A percentile compares a stretch with the other conserved stretches of the same genome.
Evolutionary conservation across 2,329 filamentous ascomycete genomes (phyloP).

Genomic region (Hyphodiscus sp.): DNA sequence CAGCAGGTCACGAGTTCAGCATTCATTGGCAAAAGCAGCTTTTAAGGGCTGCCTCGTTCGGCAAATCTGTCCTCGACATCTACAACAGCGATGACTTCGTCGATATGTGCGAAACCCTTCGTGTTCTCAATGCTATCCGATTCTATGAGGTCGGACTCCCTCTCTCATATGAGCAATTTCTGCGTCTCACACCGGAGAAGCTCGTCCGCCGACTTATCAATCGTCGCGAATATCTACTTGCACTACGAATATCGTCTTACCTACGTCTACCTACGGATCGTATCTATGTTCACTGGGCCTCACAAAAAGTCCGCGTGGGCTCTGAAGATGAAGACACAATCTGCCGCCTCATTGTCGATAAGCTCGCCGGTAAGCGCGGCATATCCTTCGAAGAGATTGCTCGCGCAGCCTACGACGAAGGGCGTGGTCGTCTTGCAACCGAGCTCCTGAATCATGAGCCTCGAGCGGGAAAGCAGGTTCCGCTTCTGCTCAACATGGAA

Average conservation of each 20-base stretch:
- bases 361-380: constrained; percentile 78
- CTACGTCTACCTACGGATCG: constrained; percentile 78
- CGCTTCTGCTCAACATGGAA: constrained; percentile 87
- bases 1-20: constrained; percentile 86
- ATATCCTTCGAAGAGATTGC: constrained; percentile 97
- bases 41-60: constrained; percentile 93
- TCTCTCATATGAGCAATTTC: constrained; percentile 88
- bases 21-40: constrained; percentile 91
- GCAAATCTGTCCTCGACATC: constrained; percentile 92
- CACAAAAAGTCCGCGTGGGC: constrained; percentile 82
- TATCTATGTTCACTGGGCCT: constrained; percentile 97
- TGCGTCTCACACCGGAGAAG: constrained; percentile 81
- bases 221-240: constrained; percentile 84
- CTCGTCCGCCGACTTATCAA: constrained; percentile 83
- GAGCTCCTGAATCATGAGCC: constrained; percentile 90
- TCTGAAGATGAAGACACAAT: constrained; percentile 82
- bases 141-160: constrained; percentile 89
- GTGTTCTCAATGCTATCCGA: constrained; percentile 86
- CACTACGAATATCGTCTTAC: constrained; percentile 81
- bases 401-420: constrained; percentile 88
- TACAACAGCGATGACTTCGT: constrained; percentile 99
- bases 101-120: constrained; percentile 91
- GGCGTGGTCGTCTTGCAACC: constrained; percentile 79
- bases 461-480: constrained; percentile 91
- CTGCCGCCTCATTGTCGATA: constrained; percentile 78